Conservation (phyloP, 2,329 filamentous ascomycete species). For the Hypoxylon sp. region DNA sequence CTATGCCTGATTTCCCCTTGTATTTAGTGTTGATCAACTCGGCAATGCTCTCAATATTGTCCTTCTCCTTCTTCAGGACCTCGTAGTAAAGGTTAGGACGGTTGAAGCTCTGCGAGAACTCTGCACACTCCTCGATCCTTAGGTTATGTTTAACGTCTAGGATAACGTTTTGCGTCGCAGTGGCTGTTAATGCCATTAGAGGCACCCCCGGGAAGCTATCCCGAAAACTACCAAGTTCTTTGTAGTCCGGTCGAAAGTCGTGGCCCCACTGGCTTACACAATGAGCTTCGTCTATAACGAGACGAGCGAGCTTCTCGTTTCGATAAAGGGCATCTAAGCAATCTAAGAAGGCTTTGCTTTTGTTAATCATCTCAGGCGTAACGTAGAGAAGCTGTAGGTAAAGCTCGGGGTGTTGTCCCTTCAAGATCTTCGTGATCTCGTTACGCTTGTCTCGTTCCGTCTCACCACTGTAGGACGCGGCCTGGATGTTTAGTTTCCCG, state of each 20-base stretch:
- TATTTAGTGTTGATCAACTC: slow-evolving; percentile 80
- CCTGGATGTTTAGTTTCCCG: slow-evolving; percentile 80
- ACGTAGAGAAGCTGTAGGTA: slow-evolving; percentile 91
- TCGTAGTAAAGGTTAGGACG: slow-evolving; percentile 95
- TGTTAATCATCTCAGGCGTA: slow-evolving; percentile 96
- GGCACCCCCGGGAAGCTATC: slow-evolving; percentile 82
- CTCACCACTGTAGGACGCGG: slow-evolving; percentile 86
- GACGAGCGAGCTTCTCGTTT: slow-evolving; percentile 81
- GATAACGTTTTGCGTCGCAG: slow-evolving; percentile 93
- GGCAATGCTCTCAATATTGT: slow-evolving; percentile 68
- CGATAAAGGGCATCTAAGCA: slow-evolving; percentile 77
- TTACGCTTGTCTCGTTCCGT: slow-evolving; percentile 73
- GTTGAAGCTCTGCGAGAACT: slow-evolving; percentile 95
- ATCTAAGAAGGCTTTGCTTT: slow-evolving; percentile 78
- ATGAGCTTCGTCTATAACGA: slow-evolving; percentile 99
- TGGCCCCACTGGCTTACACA: slow-evolving; percentile 99
- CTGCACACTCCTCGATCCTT: slow-evolving; percentile 81
- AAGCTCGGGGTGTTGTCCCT: slow-evolving; percentile 76
- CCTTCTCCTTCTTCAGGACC: slow-evolving; percentile 79
- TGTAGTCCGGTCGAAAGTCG: slow-evolving; percentile 97
- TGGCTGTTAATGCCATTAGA: slow-evolving; percentile 95
- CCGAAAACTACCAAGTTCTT: slow-evolving; percentile 82
- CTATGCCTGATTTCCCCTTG: slow-evolving; percentile 82
- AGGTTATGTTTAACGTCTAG: slow-evolving; percentile 92
- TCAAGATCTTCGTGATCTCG: slow-evolving; percentile 75